Percentiles rank a stretch among this genome's conserved stretches.
Conservation (phyloP, 2,329 filamentous ascomycete genomes). For the Chaetomiaceae sp. region DNA sequence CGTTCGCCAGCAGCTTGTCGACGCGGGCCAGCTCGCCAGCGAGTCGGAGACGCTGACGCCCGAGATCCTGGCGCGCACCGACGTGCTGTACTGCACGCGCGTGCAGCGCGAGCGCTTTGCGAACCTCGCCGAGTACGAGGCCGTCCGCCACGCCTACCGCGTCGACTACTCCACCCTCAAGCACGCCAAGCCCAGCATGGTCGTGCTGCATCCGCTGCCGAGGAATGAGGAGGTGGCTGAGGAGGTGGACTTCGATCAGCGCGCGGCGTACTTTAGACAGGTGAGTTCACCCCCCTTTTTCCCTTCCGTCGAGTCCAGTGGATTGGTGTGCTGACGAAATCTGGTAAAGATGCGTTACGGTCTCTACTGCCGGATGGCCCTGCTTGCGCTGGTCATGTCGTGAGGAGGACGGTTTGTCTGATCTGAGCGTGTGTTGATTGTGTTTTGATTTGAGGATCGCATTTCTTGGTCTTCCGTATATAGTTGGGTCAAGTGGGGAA, state of each 20-base stretch:
- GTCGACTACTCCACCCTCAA: constrained; percentile 87
- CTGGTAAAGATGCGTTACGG: constrained; percentile 82
- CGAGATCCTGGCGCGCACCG: constrained; percentile 77
- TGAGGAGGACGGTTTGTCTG: constrained; percentile 1
- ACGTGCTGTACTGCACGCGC: constrained; percentile 94
- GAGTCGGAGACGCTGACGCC: constrained; percentile 76
- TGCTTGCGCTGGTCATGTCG: constrained; percentile 87
- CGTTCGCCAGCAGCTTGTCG: constrained; percentile 64
- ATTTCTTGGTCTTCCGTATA: constrained; percentile 4
- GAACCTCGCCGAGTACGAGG: constrained; percentile 73
- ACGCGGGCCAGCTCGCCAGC: constrained; percentile 67
- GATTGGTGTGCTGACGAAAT: constrained; percentile 35
- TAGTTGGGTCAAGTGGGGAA: neutral
- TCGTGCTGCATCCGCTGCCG: constrained; percentile 92
- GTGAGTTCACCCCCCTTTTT: constrained; percentile 47
- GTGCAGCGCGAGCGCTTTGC: constrained; percentile 95
- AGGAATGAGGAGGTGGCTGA: constrained; percentile 89
- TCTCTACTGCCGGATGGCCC: constrained; percentile 94
- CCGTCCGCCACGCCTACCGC: constrained; percentile 79
- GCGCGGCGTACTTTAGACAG: constrained; percentile 98
- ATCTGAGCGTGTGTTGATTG: too few species aligned
- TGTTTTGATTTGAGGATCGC: neutral
- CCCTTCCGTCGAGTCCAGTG: neutral
- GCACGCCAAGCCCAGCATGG: constrained; percentile 85
- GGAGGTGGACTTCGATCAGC: constrained; percentile 95